phyloP scores from a whole-genome alignment of 2,329 filamentous ascomycete species.

The Oidium heveae region DNA sequence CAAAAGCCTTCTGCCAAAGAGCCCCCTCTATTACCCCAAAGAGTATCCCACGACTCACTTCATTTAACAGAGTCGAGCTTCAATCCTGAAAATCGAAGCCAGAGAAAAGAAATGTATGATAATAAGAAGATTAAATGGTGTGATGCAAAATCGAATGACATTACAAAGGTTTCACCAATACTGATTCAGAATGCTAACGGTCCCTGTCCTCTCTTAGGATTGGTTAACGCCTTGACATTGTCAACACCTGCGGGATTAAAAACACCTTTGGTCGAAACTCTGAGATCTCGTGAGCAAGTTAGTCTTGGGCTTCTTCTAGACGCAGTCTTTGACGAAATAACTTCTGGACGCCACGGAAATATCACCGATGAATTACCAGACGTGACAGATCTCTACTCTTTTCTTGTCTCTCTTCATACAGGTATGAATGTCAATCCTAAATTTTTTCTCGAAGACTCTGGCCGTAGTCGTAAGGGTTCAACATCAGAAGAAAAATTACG shows the following conservation, averaged over 20 bases:
- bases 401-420: constrained; percentile 70
- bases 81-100: constrained; percentile 4
- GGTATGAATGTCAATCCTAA: constrained; percentile 96
- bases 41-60: constrained; percentile 6
- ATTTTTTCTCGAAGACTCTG: constrained; percentile 35
- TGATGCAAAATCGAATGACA: constrained; percentile 33
- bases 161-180: constrained; percentile 56
- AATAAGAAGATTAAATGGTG: constrained; percentile 82
- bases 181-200: constrained; percentile 85
- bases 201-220: constrained; percentile 72
- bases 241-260: constrained; percentile 43
- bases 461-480: constrained; percentile 12
- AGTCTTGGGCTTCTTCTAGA: constrained; percentile 67
- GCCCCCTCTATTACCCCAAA: constrained; percentile 10
- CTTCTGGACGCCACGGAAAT: constrained; percentile 45
- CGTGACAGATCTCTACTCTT: constrained; percentile 65
- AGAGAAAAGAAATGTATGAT: constrained; percentile 50
- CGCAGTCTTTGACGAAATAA: constrained; percentile 79
- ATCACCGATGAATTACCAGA: constrained; percentile 45
- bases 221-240: constrained; percentile 77
- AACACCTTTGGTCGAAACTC: constrained; percentile 51
- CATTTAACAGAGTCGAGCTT: constrained; percentile 8
- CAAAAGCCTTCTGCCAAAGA: not conserved
- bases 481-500: constrained; percentile 19
- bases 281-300: constrained; percentile 64